These are phyloP conservation scores for Candida sanyaensis DNA, from an alignment of 1,139 yeast species.

Conservation along the genomic window DNA sequence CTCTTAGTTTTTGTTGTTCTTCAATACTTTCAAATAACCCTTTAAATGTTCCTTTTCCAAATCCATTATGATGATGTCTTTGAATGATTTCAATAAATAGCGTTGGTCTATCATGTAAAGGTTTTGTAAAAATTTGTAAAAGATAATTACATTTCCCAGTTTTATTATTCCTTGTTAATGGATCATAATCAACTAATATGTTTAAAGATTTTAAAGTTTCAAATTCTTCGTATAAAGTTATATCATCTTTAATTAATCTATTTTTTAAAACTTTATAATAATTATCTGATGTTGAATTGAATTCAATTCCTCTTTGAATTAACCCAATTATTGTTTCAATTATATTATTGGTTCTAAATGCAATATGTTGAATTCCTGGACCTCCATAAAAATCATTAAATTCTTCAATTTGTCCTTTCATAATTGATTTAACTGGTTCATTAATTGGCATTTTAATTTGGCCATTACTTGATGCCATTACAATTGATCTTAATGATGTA, in stretches of 20 bases:
- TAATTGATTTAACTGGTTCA: conserved; percentile 72
- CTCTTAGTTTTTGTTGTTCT: conserved; percentile 54
- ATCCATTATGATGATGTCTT: conserved; percentile 76
- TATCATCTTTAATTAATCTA: conserved; percentile 39
- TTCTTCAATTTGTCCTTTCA: conserved; percentile 79
- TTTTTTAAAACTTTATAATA: conserved; percentile 55
- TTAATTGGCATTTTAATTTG: conserved; percentile 77
- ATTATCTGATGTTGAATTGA: conserved; percentile 55
- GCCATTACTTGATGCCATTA: conserved; percentile 72
- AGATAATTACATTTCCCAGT: conserved; percentile 56
- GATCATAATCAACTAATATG: conserved; percentile 75
- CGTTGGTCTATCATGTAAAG: conserved; percentile 77
- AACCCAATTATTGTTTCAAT: conserved; percentile 55
- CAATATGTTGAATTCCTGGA: conserved; percentile 84
- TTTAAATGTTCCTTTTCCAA: conserved; percentile 86
- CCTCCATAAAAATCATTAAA: conserved; percentile 74
- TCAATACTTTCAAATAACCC: conserved; percentile 81
- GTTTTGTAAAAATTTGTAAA: conserved; percentile 76
- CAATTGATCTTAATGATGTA: conserved; percentile 71
- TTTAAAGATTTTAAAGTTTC: conserved; percentile 44
- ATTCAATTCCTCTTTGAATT: conserved; percentile 64
- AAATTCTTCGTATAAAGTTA: conserved; percentile 48
- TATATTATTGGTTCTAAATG: conserved; percentile 63
- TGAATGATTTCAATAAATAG: conserved; percentile 80
- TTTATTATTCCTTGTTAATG: conserved; percentile 31